Conservation (phyloP, 352 stramenopile genomes). For the Globisporangium paddicum region DNA sequence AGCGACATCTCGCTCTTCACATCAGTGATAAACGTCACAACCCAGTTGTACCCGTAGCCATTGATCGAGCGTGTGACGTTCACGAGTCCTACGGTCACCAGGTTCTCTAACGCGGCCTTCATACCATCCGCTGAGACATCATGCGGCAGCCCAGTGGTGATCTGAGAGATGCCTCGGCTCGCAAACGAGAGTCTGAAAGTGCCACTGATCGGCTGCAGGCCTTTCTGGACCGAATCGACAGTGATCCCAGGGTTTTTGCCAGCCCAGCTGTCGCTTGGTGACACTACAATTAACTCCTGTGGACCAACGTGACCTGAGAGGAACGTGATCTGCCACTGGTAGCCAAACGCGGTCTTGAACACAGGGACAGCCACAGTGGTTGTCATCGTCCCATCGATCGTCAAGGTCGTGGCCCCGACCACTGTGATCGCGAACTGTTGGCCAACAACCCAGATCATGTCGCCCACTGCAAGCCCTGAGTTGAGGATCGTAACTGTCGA, state of each 20-base stretch:
- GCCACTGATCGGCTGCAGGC: slow-evolving; percentile 90
- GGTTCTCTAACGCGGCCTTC: slow-evolving; percentile 83
- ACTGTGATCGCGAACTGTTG: slow-evolving; percentile 27
- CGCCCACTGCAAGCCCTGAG: slow-evolving; percentile 16
- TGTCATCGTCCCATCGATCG: slow-evolving; percentile 8
- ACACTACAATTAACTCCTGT: slow-evolving; percentile 84
- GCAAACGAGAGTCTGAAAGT: slow-evolving; percentile 83
- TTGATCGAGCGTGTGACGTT: slow-evolving; percentile 84
- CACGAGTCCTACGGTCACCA: slow-evolving; percentile 88
- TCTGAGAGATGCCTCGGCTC: slow-evolving; percentile 65
- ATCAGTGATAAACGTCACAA: slow-evolving; percentile 92
- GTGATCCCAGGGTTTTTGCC: slow-evolving; percentile 91
- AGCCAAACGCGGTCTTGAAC: slow-evolving; percentile 64
- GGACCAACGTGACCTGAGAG: slow-evolving; percentile 69
- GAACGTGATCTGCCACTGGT: slow-evolving; percentile 78
- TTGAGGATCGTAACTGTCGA: slow-evolving; percentile 21
- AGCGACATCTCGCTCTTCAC: slow-evolving; percentile 73
- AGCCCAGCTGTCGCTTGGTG: slow-evolving; percentile 88
- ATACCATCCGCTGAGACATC: slow-evolving; percentile 83
- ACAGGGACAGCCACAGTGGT: slow-evolving; percentile 46
- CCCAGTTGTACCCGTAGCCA: slow-evolving; percentile 95
- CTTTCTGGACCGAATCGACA: slow-evolving; percentile 71
- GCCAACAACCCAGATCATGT: slow-evolving; percentile 58
- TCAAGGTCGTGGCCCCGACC: slow-evolving; percentile 10
- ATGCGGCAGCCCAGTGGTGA: slow-evolving; percentile 81